Conservation (phyloP, 2,329 filamentous ascomycete species). For the Alternaria incomplexa region DNA sequence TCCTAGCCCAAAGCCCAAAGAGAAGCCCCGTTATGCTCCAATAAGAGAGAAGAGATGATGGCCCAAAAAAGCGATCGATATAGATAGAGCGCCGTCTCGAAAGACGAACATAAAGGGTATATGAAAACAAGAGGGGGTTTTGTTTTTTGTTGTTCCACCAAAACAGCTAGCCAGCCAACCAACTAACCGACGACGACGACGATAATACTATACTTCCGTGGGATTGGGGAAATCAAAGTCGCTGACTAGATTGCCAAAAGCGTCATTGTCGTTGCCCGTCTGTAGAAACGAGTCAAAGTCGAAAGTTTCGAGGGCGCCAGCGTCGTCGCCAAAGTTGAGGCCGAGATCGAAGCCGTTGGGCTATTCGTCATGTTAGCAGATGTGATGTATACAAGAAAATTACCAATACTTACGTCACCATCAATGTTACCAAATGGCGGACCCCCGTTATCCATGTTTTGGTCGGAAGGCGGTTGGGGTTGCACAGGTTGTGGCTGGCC, state of each 20-base stretch:
- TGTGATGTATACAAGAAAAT: not conserved
- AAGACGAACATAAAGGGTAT: slow-evolving; percentile 19
- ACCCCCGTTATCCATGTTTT: slow-evolving; percentile 43
- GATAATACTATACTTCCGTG: slow-evolving; percentile 30
- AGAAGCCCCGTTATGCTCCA: slow-evolving; percentile 22
- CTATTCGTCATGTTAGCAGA: slow-evolving; percentile 38
- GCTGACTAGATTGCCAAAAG: slow-evolving; percentile 41
- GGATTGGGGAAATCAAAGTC: slow-evolving; percentile 46
- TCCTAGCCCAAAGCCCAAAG: not conserved
- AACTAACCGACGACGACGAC: not conserved
- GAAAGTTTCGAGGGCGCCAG: slow-evolving; percentile 71
- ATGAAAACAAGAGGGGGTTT: slow-evolving; percentile 16
- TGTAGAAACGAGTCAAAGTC: slow-evolving; percentile 73
- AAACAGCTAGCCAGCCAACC: not conserved
- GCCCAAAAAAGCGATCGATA: slow-evolving; percentile 18
- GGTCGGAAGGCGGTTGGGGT: slow-evolving; percentile 40
- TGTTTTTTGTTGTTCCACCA: slow-evolving; percentile 17
- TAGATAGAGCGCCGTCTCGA: slow-evolving; percentile 18
- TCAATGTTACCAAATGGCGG: slow-evolving; percentile 51
- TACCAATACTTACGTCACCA: slow-evolving; percentile 39
- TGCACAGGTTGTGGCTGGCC: slow-evolving; percentile 40
- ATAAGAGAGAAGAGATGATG: not conserved
- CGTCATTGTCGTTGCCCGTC: slow-evolving; percentile 55
- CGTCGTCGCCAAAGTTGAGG: slow-evolving; percentile 56
- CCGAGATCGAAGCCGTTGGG: slow-evolving; percentile 46